Conservation (phyloP, 805 yeast species). For the Starmerella kuoi region DNA sequence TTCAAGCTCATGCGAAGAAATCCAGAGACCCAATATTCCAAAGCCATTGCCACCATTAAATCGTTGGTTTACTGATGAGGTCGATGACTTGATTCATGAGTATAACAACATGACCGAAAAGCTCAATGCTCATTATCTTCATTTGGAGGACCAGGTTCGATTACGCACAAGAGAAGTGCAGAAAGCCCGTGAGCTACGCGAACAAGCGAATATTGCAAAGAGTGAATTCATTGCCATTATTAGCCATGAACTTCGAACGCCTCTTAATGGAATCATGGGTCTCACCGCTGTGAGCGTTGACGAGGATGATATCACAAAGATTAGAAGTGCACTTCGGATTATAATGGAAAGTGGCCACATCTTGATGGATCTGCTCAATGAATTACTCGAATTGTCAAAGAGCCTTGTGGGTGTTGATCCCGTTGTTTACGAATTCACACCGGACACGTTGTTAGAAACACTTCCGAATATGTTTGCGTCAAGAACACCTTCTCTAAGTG, state of each 20-base stretch:
- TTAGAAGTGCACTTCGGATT: slow-evolving; percentile 61
- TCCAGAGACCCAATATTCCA: slow-evolving; percentile 14
- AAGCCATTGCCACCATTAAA: slow-evolving; percentile 17
- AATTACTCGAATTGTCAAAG: slow-evolving; percentile 77
- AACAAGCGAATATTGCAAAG: slow-evolving; percentile 86
- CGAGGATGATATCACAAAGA: slow-evolving; percentile 55
- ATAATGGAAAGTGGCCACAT: slow-evolving; percentile 90
- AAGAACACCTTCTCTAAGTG: slow-evolving; percentile 47
- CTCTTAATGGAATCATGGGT: slow-evolving; percentile 90
- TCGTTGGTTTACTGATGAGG: slow-evolving; percentile 45
- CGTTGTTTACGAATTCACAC: slow-evolving; percentile 66
- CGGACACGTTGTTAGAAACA: slow-evolving; percentile 67
- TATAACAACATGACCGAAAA: slow-evolving; percentile 89
- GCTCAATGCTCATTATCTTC: slow-evolving; percentile 70
- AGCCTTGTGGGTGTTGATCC: slow-evolving; percentile 76
- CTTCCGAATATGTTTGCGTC: slow-evolving; percentile 66
- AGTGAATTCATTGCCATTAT: slow-evolving; percentile 87
- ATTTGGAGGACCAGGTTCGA: slow-evolving; percentile 77
- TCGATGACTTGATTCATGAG: slow-evolving; percentile 77
- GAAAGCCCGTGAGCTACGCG: slow-evolving; percentile 31
- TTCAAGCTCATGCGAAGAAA: background rate
- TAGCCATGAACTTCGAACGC: slow-evolving; percentile 89
- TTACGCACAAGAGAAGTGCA: slow-evolving; percentile 83
- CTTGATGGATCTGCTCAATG: slow-evolving; percentile 77
- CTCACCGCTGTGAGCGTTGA: slow-evolving; percentile 92